Evolutionary conservation across 306 rosid genomes (phyloP), one percentile per base, ranked within the genome.

Genomic region (Lathyrus tuberosus): DNA sequence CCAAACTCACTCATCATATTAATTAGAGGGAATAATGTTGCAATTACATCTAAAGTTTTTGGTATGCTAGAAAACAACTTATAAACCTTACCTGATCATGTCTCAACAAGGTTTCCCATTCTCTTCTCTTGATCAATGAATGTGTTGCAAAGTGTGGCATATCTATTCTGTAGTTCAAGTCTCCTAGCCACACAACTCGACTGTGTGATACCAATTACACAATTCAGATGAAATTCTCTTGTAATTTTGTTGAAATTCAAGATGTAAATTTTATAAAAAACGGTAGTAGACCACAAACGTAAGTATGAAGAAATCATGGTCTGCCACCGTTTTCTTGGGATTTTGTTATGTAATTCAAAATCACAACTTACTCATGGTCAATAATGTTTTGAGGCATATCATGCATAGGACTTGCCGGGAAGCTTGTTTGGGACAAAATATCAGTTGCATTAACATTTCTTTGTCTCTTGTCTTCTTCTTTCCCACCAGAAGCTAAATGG

Each of bases 401-500:
- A 61, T 76, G 83, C 44, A 68, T 63, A 67, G 79, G 82, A 70
- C 85, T 82, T 20, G 78, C 57, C 2, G 98, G 86, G 79, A 92
- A 92, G 49, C 49, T 82, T 71, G 96, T 92, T 63, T 79, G 80
- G 73, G 73, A 80, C 43, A 92, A 77, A 30, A 92, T 86, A 57
- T 89, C 83, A 46, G 72, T 2, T 8, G 84, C 91, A 59, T 92
- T 67, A 6, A 82, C 28, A 28, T 92, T 92, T 76, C 98, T 88
- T 2, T 64, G 84, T 60, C 80, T 80, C 49, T 76, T 68, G 41
- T 92, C 83, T 62, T 76, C 87, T 70, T 88, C 88, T 72, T 80
- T 86, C 2, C 87, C 88, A 6, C 98, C 98, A 0, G 96, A 88
- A 67, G 96, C 95, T 74, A 92, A 76, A 80, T 92, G 98, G 22